Evolutionary conservation across 139 green algal genomes (phyloP).

Genomic region (Yamagishiella unicocca): DNA sequence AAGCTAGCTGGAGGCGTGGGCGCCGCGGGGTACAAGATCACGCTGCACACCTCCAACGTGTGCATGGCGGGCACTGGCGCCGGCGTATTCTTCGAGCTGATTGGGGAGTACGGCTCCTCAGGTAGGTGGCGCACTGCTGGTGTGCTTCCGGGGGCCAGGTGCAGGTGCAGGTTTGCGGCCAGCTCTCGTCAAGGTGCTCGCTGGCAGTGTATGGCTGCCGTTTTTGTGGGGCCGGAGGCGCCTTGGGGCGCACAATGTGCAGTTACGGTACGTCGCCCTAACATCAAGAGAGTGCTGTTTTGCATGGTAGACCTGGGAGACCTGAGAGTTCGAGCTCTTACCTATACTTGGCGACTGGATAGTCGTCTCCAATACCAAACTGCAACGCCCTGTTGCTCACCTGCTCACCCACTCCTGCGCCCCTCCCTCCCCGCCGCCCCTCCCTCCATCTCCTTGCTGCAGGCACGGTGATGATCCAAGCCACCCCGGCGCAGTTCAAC

Average conservation of each 20-base stretch:
- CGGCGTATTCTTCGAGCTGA: slow-evolving; percentile 80
- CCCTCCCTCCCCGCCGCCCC: not conserved
- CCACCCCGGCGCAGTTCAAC: slow-evolving; percentile 56
- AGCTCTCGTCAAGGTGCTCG: too few relatives aligned
- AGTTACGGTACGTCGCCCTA: too few relatives aligned
- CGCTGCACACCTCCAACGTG: slow-evolving; percentile 66
- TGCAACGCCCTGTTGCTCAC: not conserved
- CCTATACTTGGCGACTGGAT: too few relatives aligned
- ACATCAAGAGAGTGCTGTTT: too few relatives aligned
- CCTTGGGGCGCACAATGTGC: too few relatives aligned
- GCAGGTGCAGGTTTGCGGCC: not conserved
- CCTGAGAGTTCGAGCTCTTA: too few relatives aligned
- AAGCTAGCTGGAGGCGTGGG: slow-evolving; percentile 53
- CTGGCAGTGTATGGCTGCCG: too few relatives aligned
- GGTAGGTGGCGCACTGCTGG: slow-evolving; percentile 39
- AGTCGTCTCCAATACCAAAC: too few relatives aligned
- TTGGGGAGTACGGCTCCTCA: slow-evolving; percentile 72
- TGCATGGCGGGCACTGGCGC: slow-evolving; percentile 54
- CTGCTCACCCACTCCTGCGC: not conserved
- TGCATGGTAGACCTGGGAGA: too few relatives aligned
- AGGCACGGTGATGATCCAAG: slow-evolving; percentile 57
- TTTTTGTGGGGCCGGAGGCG: too few relatives aligned
- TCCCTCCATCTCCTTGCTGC: not conserved
- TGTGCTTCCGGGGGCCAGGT: not conserved
- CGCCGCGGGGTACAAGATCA: slow-evolving; percentile 68